phyloP scores from a whole-genome alignment of 352 stramenopile genomes.

The Phytopythium cucurbitacearum region DNA sequence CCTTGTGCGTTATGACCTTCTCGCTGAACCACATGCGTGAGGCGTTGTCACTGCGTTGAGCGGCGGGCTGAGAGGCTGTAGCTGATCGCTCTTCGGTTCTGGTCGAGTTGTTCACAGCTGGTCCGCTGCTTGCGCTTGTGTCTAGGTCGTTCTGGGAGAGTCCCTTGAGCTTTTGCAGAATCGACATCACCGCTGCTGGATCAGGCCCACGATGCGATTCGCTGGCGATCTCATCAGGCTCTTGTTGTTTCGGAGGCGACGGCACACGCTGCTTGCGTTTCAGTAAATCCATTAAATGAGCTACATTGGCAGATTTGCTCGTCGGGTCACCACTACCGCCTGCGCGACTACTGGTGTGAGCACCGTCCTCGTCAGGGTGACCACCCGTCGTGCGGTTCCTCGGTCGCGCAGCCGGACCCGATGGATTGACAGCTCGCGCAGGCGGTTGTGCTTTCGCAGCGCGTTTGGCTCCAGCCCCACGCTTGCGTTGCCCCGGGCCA shows the following conservation, averaged over 20 bases:
- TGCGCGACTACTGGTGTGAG: conserved; percentile 8
- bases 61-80: background rate
- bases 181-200: conserved; percentile 78
- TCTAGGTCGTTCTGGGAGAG: conserved; percentile 26
- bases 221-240: conserved; percentile 47
- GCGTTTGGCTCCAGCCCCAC: background rate
- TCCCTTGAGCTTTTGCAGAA: conserved; percentile 78
- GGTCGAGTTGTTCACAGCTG: no score
- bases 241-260: conserved; percentile 5
- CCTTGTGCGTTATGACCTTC: conserved; percentile 77
- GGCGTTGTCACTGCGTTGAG: conserved; percentile 27
- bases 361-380: background rate
- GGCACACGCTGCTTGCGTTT: conserved; percentile 58
- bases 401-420: no score
- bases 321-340: conserved; percentile 12
- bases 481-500: background rate
- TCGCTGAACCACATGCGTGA: conserved; percentile 87
- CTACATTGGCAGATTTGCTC: conserved; percentile 64
- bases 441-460: background rate
- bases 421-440: background rate
- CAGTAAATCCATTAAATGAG: conserved; percentile 81
- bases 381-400: no score
- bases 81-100: no score
- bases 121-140: background rate
- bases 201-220: conserved; percentile 50